Evolutionary conservation across 495 filamentous ascomycete genomes (phyloP), one percentile per base, ranked within the genome.

Genomic region (Penicillium pulvis): DNA sequence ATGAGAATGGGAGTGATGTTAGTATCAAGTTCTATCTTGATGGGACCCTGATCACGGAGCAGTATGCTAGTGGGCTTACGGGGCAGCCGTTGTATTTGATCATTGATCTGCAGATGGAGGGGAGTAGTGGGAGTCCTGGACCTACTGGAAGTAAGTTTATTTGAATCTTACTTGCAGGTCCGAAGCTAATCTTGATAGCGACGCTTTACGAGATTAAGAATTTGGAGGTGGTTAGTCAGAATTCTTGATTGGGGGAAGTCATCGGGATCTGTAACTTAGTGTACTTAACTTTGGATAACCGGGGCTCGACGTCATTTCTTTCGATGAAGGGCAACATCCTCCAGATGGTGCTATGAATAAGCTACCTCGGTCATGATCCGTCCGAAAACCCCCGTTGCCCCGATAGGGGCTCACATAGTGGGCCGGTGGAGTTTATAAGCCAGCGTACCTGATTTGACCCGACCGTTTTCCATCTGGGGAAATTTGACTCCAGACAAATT

Each of bases 11-110:
- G 41, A 69, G 69, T 52, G 80, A 85, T 65, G 74, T 84, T 24
- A 71, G 70, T 19, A 71, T 79, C 1, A 80, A 73, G 44, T 86
- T 83, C 55, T 85, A 76, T 56, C 74, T 85, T 68, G 81, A 85
- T 63, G 82, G 73, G 6, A 57, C 60, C 8, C 58, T 79, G 19
- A 62, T 82, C 9, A 74, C 79, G 12, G 83, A 77, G 9, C 82
- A 85, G 63, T 73, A 77, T 56, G 84, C 82, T 9, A 72, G 69
- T 16, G 75, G 70, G 6, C 83, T 77, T 62, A 67, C 79, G 6
- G 80, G 79, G 12, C 71, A 81, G 62, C 61, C 76, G 6, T 65
- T 84, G 30, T 50, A 71, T 51, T 36, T 68, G 53, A 65, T 68
- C 20, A 68, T 71, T 54, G 62, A 71, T 61, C 26, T 71, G 28